Percentiles rank a stretch among this genome's conserved stretches.
Conservation (phyloP, 75 land plant species). For the Sequoia sempervirens region DNA sequence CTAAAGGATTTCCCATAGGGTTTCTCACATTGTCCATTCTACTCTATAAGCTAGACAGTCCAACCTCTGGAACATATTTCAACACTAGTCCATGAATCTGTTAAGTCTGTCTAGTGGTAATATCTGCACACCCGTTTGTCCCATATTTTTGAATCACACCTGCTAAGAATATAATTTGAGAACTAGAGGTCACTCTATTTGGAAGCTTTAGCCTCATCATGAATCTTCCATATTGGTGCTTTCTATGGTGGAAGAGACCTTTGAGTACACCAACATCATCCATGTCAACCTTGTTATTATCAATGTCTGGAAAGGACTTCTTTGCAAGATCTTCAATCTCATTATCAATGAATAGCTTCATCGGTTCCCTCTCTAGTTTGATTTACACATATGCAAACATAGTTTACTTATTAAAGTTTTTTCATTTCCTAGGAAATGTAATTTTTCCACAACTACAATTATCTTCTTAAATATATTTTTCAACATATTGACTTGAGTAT, state of each 20-base stretch:
- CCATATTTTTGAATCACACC: slow-evolving; percentile 71
- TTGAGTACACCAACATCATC: slow-evolving; percentile 92
- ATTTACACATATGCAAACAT: slow-evolving; percentile 16
- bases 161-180: slow-evolving; percentile 80
- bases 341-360: slow-evolving; percentile 67
- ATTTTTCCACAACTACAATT: not conserved
- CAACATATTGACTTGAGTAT: not conserved
- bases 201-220: slow-evolving; percentile 99
- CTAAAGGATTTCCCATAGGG: slow-evolving; percentile 91
- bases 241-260: slow-evolving; percentile 92
- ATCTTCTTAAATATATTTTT: no score
- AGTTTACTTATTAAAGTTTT: not conserved
- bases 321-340: slow-evolving; percentile 70
- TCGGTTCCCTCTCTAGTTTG: slow-evolving; percentile 90
- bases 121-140: slow-evolving; percentile 83
- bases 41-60: slow-evolving; percentile 89
- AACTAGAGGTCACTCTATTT: slow-evolving; percentile 84
- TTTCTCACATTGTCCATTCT: slow-evolving; percentile 99
- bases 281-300: slow-evolving; percentile 50
- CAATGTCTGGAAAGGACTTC: slow-evolving; percentile 67
- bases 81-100: slow-evolving; percentile 87
- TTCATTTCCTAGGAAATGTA: not conserved
- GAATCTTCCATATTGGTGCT: slow-evolving; percentile 91
- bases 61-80: slow-evolving; percentile 86
- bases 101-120: slow-evolving; percentile 96